Base-by-base conservation (phyloP, 345 rosid species). In the Garcia nutans region DNA sequence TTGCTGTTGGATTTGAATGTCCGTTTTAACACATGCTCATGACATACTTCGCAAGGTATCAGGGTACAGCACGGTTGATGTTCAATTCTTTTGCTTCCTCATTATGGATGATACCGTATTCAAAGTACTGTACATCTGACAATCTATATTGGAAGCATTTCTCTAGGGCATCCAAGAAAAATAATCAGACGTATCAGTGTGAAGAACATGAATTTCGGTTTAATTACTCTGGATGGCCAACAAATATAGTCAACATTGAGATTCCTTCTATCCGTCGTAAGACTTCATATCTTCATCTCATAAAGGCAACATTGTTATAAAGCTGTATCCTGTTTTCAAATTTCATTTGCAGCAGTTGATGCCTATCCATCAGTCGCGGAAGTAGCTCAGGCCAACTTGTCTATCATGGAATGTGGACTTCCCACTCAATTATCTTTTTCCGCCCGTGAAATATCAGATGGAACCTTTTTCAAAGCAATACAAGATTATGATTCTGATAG, bases 201-300 rank as follows among this genome's bases (percentile, higher is more conserved):
- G 88, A 87, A 73, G 90, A 87, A 54, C 86, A 86, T 74, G 99
- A 96, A 84, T 92, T 82, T 88, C 88, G 55, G 63, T 84, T 84
- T 6, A 92, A 92, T 79, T 93, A 91, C 85, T 93, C 99, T 82
- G 99, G 99, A 64, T 93, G 96, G 94, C 97, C 99, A 20, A 93
- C 99, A 44, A 93, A 96, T 84, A 77, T 96, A 69, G 83, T 96
- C 80, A 93, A 93, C 82, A 89, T 96, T 77, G 99, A 96, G 88
- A 83, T 96, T 77, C 99, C 99, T 88, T 85, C 93, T 55, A 73
- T 78, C 62, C 88, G 75, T 54, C 97, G 99, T 92, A 84, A 77
- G 88, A 77, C 78, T 67, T 74, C 68, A 42, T 24, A 72, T 52
- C 54, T 57, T 68, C 11, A 54, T 72, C 44, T 65, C 47, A 68